Evolutionary conservation across 257 asterid species (phyloP).

Genomic region (Osmanthus fragrans): DNA sequence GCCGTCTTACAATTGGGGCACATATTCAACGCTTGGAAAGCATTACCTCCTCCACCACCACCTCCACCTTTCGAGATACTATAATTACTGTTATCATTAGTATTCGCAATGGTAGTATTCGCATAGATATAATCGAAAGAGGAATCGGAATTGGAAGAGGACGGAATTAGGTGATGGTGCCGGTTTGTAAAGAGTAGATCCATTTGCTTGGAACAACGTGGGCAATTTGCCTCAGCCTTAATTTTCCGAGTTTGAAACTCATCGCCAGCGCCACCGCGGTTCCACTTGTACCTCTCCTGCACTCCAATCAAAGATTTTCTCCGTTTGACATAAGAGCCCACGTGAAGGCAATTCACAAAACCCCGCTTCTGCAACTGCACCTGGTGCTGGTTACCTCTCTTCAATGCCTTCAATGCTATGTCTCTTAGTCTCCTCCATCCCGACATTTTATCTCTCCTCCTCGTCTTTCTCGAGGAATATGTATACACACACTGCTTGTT

Average conservation of each 20-base stretch:
- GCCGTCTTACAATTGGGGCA: conserved; percentile 96
- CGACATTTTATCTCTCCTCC: conserved; percentile 33
- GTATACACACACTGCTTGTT: not conserved
- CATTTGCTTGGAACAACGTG: conserved; percentile 92
- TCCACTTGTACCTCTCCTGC: conserved; percentile 81
- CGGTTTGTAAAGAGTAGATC: conserved; percentile 77
- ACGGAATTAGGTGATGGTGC: conserved; percentile 59
- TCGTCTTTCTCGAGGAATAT: not conserved
- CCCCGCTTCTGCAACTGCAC: conserved; percentile 31
- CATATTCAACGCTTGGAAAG: conserved; percentile 73
- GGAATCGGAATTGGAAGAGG: conserved; percentile 32
- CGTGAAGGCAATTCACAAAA: conserved; percentile 50
- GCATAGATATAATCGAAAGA: conserved; percentile 14
- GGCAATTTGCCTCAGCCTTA: conserved; percentile 92
- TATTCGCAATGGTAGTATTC: not conserved
- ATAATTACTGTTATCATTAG: not conserved
- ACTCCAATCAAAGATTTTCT: conserved; percentile 60
- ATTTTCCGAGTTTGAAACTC: conserved; percentile 50
- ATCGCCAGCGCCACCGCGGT: conserved; percentile 43
- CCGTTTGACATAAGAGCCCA: conserved; percentile 47
- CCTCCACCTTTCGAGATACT: conserved; percentile 26
- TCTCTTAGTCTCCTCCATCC: conserved; percentile 59
- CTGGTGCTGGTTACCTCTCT: conserved; percentile 28
- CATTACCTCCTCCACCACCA: conserved; percentile 33
- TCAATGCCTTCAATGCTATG: conserved; percentile 31